Evolutionary conservation across 345 rosid genomes (phyloP), one percentile per base, ranked within the genome.

Genomic region (Barbarea vulgaris): DNA sequence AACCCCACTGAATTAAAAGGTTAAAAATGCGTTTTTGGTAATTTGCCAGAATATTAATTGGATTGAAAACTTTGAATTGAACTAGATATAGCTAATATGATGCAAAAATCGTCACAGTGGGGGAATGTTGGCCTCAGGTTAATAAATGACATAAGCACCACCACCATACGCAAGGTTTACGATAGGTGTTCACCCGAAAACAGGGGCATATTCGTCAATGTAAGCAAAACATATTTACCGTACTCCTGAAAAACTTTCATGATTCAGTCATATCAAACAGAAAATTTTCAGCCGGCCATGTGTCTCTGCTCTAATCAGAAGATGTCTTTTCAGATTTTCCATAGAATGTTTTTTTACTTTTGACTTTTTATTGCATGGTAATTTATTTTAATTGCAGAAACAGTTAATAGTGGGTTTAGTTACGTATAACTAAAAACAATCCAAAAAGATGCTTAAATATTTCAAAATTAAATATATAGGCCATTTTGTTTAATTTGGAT

Each of bases 161-260:
- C 34, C 22, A 63, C 31, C 2, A 63, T 3, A 34, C 4, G 18
- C n/a, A 44, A 42, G 57, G 59, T 62, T 31, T 27, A 54, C 5
- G n/a, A 27, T 24, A 24, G 6, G 36, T 30, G 28, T 21, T 30
- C 21, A 48, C 6, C 22, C 28, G 10, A 22, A 5, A 13, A 7
- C 6, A 39, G 19, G 73, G 77, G 34, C 1, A 54, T 9, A 39
- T 72, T 4, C 4, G 69, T 78, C 61, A 64, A 30, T 64, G 2
- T 6, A 19, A 22, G 46, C 28, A 37, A 65, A 70, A 50, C 69
- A 77, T 72, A 71, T 77, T 77, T 65, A 77, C 81, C 73, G 81
- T 72, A 72, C 77, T 77, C 69, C 77, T 77, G 81, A 50, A 71
- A 6, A 77, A 50, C 69, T 77, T 77, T 56, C 72, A 64, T 59